Percentiles rank a stretch among this genome's conserved stretches.
Conservation (phyloP, 2,329 filamentous ascomycete species). For the Beauveria australis region DNA sequence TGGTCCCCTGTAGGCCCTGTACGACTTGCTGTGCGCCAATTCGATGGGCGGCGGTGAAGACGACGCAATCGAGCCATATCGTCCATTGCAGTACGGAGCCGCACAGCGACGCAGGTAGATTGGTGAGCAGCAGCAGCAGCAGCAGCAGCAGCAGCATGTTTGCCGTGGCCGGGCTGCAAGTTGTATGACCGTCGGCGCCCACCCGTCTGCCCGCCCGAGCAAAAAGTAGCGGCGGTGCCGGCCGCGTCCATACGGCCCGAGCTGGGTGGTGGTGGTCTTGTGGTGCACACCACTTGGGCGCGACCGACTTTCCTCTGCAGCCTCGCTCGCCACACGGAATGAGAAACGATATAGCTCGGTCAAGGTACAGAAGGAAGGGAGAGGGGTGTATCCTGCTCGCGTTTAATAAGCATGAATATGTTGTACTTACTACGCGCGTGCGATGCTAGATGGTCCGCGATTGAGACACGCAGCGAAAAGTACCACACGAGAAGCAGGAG, state of each 20-base stretch:
- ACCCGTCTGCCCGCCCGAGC: no score
- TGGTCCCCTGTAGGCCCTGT: no score
- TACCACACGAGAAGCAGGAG: not conserved
- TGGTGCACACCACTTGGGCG: not conserved
- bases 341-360: not conserved
- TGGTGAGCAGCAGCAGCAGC: not conserved
- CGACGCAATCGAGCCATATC: no score
- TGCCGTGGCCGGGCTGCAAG: not conserved
- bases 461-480: not conserved
- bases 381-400: not conserved
- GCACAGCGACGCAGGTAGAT: not conserved
- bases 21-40: no score
- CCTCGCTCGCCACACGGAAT: not conserved
- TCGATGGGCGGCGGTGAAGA: no score
- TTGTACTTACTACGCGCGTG: not conserved
- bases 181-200: not conserved
- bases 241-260: not conserved
- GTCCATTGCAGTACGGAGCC: no score
- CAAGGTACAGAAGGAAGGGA: not conserved
- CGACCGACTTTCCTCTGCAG: not conserved
- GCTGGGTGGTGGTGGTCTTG: not conserved
- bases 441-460: not conserved
- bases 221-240: not conserved
- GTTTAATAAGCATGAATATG: not conserved
- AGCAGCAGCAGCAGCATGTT: not conserved